Base-by-base conservation (phyloP, 495 filamentous ascomycete species). In the Astrocystis sublimbata region DNA sequence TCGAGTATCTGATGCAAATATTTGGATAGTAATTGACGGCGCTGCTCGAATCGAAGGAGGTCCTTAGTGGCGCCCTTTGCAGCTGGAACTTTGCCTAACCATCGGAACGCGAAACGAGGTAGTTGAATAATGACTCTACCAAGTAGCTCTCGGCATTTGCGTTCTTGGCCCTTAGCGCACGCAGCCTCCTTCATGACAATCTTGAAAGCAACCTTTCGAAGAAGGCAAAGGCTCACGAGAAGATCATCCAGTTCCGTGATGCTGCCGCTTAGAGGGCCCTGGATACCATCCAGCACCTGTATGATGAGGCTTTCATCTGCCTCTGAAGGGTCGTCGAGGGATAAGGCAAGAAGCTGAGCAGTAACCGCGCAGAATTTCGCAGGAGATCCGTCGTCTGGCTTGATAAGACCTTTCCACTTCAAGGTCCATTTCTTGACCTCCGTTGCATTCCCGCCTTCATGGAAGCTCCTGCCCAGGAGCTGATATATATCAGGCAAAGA, bases 171-270 rank as follows among this genome's bases (percentile, higher is more conserved):
- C 9, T 23, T 24, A 6, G 26, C 17, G 35, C 19, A 42, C 38
- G 19, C 9, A 19, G 13, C 21, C 19, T 65, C 60, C 19, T 41
- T 58, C 21, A 70, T 66, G 60, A 89, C 74, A 58, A 85, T 74
- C 38, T 75, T 75, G 63, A 88, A 82, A 0, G 83, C 81, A 17
- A 84, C 71, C 65, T 86, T 89, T 62, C 89, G 83, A 24, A 87
- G 78, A 38, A 75, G 78, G 26, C 83, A 86, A n/a, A 90, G 76
- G 60, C 85, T 87, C 13, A 80, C 73, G 13, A 92, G 70, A 1
- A 93, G 75, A 31, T 90, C 88, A 64, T 92, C 89, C n/a, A 93
- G 71, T 56, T 91, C 88, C 10, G 70, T 68, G 4, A 79, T 71
- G 13, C 84, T 87, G 1, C 90, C 90, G 59, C 85, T 83, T 13